A percentile compares a stretch with the other conserved stretches of the same genome.
phyloP scores from a whole-genome alignment of 2,329 filamentous ascomycete genomes.

The Fusarium mundagurra region DNA sequence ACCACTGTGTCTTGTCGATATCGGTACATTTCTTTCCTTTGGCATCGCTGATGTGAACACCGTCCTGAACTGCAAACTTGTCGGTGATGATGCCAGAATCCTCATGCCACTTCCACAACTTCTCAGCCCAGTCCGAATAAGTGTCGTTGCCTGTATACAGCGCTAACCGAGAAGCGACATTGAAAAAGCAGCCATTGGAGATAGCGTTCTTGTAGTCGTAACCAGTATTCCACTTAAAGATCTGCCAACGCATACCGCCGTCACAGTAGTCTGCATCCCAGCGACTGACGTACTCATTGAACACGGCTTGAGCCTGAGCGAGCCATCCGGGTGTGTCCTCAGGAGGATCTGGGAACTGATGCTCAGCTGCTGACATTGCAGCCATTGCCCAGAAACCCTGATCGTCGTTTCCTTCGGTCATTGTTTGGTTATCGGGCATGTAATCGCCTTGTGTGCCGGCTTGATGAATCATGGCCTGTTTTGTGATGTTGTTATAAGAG shows the following conservation, averaged over 20 bases:
- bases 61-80: constrained; percentile 65
- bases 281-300: constrained; percentile 77
- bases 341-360: constrained; percentile 76
- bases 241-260: constrained; percentile 87
- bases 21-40: constrained; percentile 61
- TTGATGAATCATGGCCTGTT: constrained; percentile 69
- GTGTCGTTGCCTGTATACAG: constrained; percentile 82
- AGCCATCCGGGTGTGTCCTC: constrained; percentile 74
- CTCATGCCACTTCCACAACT: constrained; percentile 73
- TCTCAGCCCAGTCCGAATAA: constrained; percentile 80
- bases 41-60: constrained; percentile 50
- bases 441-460: constrained; percentile 67
- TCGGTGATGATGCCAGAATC: constrained; percentile 64
- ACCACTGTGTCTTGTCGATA: constrained; percentile 71
- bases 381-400: constrained; percentile 89
- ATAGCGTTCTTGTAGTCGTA: constrained; percentile 76
- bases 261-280: constrained; percentile 74
- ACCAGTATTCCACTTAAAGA: constrained; percentile 80
- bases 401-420: constrained; percentile 74
- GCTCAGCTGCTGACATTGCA: constrained; percentile 81
- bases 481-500: constrained; percentile 69
- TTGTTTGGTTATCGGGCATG: constrained; percentile 74
- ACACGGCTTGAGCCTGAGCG: constrained; percentile 80
- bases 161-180: constrained; percentile 75
- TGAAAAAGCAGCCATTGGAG: constrained; percentile 76